Conservation (phyloP, 768 basidiomycete species). For the Mycena latifolia region DNA sequence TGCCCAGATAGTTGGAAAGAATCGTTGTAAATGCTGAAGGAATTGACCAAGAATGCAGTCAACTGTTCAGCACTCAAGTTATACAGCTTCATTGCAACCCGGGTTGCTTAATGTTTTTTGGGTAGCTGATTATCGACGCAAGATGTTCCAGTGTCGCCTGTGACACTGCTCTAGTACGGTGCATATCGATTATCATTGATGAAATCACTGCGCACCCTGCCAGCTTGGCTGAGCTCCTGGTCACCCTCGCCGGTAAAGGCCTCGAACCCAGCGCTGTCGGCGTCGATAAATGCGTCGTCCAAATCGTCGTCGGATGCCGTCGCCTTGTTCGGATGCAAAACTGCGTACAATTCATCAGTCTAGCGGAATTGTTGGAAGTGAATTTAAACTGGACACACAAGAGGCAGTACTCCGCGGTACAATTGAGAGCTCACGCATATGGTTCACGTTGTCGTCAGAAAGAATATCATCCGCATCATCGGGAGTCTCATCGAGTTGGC, state of each 20-base stretch:
- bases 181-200: conserved; percentile 78
- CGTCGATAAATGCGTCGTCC: conserved; percentile 60
- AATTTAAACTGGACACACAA: no score
- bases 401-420: conserved; percentile 68
- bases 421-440: conserved; percentile 87
- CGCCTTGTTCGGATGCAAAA: conserved; percentile 82
- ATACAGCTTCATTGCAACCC: no score
- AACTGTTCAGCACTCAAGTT: no score
- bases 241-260: conserved; percentile 67
- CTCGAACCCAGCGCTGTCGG: conserved; percentile 58
- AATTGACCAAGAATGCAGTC: no score
- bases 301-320: conserved; percentile 61
- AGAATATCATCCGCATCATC: conserved; percentile 43
- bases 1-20: no score
- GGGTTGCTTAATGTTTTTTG: conserved; percentile 21
- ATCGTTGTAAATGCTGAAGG: no score
- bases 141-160: conserved; percentile 87
- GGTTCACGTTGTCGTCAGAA: conserved; percentile 46
- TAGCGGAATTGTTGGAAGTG: no score
- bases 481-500: conserved; percentile 72
- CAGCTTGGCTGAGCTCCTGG: conserved; percentile 85
- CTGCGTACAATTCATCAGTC: no score
- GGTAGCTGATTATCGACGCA: conserved; percentile 82
- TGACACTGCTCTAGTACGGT: conserved; percentile 78
- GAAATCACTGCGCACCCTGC: conserved; percentile 94